Evolutionary conservation across 805 yeast genomes (phyloP), one percentile per base, ranked within the genome.

Genomic region (Suhomyces tanzawaensis): DNA sequence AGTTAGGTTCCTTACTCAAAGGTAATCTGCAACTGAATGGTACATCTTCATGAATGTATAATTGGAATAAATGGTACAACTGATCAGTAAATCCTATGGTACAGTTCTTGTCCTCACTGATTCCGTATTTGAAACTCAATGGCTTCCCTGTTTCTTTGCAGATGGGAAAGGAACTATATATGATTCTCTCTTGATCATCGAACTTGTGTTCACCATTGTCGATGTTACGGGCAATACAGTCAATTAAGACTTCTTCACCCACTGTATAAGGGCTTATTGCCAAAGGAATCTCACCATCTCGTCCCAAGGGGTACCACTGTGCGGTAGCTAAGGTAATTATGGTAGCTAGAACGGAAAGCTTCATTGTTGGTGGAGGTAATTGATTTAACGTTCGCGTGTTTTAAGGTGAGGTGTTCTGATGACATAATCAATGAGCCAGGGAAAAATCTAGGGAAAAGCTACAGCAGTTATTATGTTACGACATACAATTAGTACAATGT

Each of bases 201-300:
- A 81, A 80, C 41, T 75, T 69, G 62, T 85, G 91, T 55, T 85
- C 91, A 38, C 93, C 93, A 44, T 71, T 77, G 29, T 82, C 86
- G 37, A 85, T 84, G 46, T 81, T 76, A 51, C 93, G 68, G 34
- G 74, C 58, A 42, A 80, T 83, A 56, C 93, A 85, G 47, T 73
- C 76, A 35, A 82, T 50, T 30, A 70, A 59, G 11, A 82, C 55
- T 6, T 54, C 59, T 34, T 77, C 75, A 3, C 73, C 72, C 1
- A 21, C 17, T 4, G 47, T 31, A 51, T 63, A 72, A 36, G 66
- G 78, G 55, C 43, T 56, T 46, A 56, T 49, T 45, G 47, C 58
- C 13, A 34, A 37, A 3, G 73, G 72, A 7, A 68, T 51, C 32
- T 65, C 66, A 7, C 64, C 71, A 31, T 66, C 58, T 38, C 53